phyloP scores from a whole-genome alignment of 192 early-diverging fungal genomes.

The Coemansia sp. region DNA sequence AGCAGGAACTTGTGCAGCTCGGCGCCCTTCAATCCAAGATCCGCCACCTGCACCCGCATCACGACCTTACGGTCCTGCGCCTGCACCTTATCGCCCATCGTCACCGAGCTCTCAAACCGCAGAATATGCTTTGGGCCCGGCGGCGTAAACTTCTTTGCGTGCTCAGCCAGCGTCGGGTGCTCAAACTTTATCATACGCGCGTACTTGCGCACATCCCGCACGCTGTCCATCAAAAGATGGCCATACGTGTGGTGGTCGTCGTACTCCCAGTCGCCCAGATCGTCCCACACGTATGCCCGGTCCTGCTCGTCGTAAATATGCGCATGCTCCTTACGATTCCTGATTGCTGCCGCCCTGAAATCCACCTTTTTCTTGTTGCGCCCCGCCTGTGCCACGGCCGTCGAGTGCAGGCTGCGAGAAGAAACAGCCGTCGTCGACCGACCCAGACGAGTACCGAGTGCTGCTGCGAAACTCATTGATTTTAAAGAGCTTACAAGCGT shows the following conservation, averaged over 20 bases:
- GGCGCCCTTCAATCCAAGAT: conserved; percentile 30
- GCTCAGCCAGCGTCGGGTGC: conserved; percentile 33
- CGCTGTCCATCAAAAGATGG: conserved; percentile 34
- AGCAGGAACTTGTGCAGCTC: conserved; percentile 48
- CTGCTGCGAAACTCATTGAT: neutral
- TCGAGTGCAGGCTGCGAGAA: conserved; percentile 35
- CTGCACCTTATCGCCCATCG: conserved; percentile 35
- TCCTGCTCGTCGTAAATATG: conserved; percentile 36
- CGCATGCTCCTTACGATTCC: conserved; percentile 31
- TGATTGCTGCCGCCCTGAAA: conserved; percentile 8
- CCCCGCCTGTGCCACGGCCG: conserved; percentile 17
- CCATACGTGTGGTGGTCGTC: conserved; percentile 43
- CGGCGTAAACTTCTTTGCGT: conserved; percentile 33
- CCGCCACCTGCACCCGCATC: conserved; percentile 26
- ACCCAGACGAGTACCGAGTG: neutral
- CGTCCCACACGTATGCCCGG: conserved; percentile 12
- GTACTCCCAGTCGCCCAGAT: conserved; percentile 17
- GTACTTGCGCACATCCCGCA: conserved; percentile 48
- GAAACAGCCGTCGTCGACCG: too few species aligned
- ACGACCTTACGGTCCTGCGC: conserved; percentile 42
- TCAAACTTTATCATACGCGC: conserved; percentile 43
- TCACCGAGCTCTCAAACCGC: conserved; percentile 38
- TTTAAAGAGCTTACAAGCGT: too few species aligned
- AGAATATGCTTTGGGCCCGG: conserved; percentile 21
- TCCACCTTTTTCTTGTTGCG: conserved; percentile 25